Base-by-base conservation (phyloP, 2,329 filamentous ascomycete species). In the Tolypocladium tundrense region DNA sequence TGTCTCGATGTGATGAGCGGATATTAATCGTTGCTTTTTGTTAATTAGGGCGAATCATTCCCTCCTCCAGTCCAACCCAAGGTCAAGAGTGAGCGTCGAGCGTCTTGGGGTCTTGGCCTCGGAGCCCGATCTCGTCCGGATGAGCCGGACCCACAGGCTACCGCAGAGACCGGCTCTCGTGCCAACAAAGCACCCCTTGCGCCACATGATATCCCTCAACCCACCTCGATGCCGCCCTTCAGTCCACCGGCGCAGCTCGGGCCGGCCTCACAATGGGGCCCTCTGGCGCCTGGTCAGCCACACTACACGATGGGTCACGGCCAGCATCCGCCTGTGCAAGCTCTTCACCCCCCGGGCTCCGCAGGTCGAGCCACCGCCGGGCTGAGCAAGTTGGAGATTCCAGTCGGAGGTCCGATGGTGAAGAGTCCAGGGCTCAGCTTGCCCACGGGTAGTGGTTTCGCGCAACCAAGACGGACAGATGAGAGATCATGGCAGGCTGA, bases 61-160 rank as follows among this genome's bases (percentile, higher is more conserved):
- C 64, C 69, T 58, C 64, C 66, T 58, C 64, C 66, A 67, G 69
- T 69, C 64, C 71, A 72, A 65, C 63, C 68, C 64, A 70, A 69
- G 62, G 62, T 62, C 63, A 72, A 75, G 69, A 59, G 65, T 62
- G 73, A 75, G 60, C 72, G 75, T 57, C 74, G 76, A 57, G 68
- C 70, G 54, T 79, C 77, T 31, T 80, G 77, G 77, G 73, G 72
- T 54, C 60, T 78, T 66, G 67, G 68, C 59, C 62, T 74, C 62
- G 66, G 72, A 61, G 58, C 67, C 54, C 72, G 68, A 62, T 68
- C 72, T 57, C 65, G 64, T 58, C 62, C 61, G 53, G 66, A 65
- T 55, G 63, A 61, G 55, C 50, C 59, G 45, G 60, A 60, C 57
- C 45, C 64, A 60, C 67, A 61, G 55, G 51, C 61, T 57, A 61